Evolutionary conservation across 2,329 filamentous ascomycete species (phyloP).

Genomic region (Fusarium tjaetaba): DNA sequence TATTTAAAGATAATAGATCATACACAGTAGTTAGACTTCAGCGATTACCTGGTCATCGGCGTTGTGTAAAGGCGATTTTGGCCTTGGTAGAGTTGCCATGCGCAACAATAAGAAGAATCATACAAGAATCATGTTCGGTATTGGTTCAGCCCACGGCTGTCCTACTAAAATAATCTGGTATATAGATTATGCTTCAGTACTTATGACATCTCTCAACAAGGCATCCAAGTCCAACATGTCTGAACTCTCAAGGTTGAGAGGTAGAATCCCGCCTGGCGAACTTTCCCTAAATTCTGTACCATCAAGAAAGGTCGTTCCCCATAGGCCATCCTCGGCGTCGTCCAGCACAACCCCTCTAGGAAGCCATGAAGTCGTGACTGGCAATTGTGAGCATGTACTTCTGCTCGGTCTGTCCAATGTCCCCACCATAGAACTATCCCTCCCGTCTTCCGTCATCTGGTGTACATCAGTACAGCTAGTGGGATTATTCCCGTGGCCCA

Average conservation of each 20-base stretch:
- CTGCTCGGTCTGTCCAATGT: accelerated
- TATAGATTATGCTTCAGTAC: neutral
- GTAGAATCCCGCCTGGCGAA: accelerated
- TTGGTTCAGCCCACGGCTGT: accelerated
- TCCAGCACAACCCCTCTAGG: too few relatives aligned
- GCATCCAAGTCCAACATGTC: neutral
- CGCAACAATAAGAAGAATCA: too few relatives aligned
- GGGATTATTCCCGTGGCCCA: accelerated
- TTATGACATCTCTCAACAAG: neutral
- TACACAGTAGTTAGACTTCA: too few relatives aligned
- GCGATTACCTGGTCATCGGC: too few relatives aligned
- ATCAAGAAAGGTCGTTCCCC: neutral
- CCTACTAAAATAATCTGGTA: accelerated
- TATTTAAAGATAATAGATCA: accelerated
- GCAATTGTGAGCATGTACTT: neutral
- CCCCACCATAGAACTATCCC: accelerated
- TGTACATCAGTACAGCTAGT: accelerated
- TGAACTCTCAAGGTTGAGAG: neutral
- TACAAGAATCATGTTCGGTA: neutral
- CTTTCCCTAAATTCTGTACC: neutral
- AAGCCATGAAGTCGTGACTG: neutral
- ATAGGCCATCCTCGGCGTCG: accelerated
- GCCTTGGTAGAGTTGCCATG: too few relatives aligned
- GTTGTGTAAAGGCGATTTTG: neutral
- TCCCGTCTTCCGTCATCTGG: accelerated